A percentile compares a stretch with the other conserved stretches of the same genome.
Evolutionary conservation across 2,329 filamentous ascomycete genomes (phyloP).

Genomic region (Trichoderma simmonsii): DNA sequence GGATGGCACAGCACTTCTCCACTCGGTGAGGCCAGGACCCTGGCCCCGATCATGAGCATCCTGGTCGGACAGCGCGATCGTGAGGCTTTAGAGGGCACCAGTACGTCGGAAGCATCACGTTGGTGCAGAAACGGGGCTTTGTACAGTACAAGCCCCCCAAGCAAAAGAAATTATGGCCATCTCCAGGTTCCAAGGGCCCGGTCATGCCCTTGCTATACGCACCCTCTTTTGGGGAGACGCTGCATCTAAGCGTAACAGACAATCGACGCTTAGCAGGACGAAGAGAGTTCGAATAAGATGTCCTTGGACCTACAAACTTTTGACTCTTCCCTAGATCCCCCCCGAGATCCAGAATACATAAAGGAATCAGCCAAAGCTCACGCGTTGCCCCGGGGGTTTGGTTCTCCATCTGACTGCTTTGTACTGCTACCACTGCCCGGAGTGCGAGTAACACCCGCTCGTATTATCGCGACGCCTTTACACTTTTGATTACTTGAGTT

Average conservation of each 20-base stretch:
- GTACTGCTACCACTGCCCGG: background rate
- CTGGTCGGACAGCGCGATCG: constrained; percentile 14
- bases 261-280: background rate
- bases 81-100: background rate
- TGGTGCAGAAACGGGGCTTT: background rate
- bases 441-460: background rate
- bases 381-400: background rate
- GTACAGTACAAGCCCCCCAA: constrained; percentile 12
- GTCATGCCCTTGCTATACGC: constrained; percentile 9
- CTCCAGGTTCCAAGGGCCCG: constrained; percentile 1
- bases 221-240: constrained; percentile 7
- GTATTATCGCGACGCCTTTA: background rate
- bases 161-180: constrained; percentile 17
- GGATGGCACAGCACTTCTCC: background rate
- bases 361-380: constrained; percentile 13
- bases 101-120: background rate
- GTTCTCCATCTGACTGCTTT: background rate
- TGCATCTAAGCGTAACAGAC: constrained; percentile 12
- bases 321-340: background rate
- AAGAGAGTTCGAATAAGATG: background rate
- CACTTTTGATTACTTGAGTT: background rate
- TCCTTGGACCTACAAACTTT: background rate
- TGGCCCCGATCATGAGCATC: constrained; percentile 9
- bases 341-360: constrained; percentile 7
- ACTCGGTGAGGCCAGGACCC: constrained; percentile 13